Evolutionary conservation across 2,329 filamentous ascomycete genomes (phyloP).

Genomic region (Neonectria neomacrospora): DNA sequence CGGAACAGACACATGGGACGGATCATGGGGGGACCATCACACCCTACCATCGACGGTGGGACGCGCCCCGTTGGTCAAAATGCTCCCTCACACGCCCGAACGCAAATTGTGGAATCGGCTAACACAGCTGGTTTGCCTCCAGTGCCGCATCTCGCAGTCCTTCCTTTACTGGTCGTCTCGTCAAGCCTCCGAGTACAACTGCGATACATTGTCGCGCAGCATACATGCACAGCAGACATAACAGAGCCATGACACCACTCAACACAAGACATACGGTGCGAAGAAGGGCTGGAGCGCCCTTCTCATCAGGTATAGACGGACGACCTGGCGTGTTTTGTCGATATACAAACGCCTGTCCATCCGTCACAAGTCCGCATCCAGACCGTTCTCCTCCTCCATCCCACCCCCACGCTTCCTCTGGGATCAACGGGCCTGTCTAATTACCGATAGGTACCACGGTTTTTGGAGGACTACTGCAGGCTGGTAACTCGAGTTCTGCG

Average conservation of each 20-base stretch:
- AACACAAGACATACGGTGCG: slow-evolving; percentile 28
- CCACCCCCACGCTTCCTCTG: slow-evolving; percentile 24
- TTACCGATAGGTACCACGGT: slow-evolving; percentile 24
- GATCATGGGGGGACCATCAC: slow-evolving; percentile 1
- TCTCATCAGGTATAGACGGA: slow-evolving; percentile 25
- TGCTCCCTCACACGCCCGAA: slow-evolving; percentile 23
- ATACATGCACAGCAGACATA: background rate
- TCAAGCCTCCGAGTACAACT: slow-evolving; percentile 1
- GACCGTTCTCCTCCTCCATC: slow-evolving; percentile 9
- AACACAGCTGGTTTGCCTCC: slow-evolving; percentile 3
- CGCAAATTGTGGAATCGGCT: slow-evolving; percentile 21
- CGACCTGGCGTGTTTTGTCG: slow-evolving; percentile 29
- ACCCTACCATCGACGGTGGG: slow-evolving; percentile 11
- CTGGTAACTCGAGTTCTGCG: background rate
- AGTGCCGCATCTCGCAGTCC: background rate
- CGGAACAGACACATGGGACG: background rate
- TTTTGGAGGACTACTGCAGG: slow-evolving; percentile 7
- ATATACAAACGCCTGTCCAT: slow-evolving; percentile 19
- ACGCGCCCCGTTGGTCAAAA: slow-evolving; percentile 9
- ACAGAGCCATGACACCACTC: slow-evolving; percentile 7
- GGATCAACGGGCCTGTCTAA: slow-evolving; percentile 28
- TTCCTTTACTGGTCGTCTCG: background rate
- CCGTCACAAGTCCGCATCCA: slow-evolving; percentile 20
- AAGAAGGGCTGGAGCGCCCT: slow-evolving; percentile 19
- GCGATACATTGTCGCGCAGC: slow-evolving; percentile 1